phyloP scores from a whole-genome alignment of 345 rosid genomes.

The Geranium rotundifolium region DNA sequence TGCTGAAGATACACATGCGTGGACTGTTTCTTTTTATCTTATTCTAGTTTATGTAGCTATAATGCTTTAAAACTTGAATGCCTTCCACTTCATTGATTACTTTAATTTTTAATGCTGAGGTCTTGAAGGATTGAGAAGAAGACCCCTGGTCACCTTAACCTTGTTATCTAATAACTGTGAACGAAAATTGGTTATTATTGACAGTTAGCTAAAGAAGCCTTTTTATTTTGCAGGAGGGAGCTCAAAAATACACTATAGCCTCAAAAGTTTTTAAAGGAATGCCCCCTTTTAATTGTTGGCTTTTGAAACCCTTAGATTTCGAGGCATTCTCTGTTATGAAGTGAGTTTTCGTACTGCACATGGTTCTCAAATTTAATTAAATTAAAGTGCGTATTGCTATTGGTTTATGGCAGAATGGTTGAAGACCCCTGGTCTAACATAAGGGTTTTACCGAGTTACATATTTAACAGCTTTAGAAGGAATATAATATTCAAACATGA shows the following conservation, averaged over 20 bases:
- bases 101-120: background rate
- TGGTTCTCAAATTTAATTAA: background rate
- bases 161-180: background rate
- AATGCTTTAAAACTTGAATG: background rate
- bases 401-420: too few relatives aligned
- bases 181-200: background rate
- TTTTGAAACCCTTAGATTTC: constrained; percentile 23
- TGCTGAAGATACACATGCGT: background rate
- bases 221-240: constrained; percentile 41
- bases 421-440: too few relatives aligned
- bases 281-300: constrained; percentile 41
- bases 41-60: background rate
- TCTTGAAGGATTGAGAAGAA: background rate
- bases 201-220: background rate
- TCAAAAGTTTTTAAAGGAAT: constrained; percentile 29
- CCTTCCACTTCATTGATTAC: background rate
- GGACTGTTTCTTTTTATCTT: background rate
- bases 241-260: constrained; percentile 31
- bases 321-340: constrained; percentile 30
- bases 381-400: too few relatives aligned
- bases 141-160: background rate
- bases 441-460: too few relatives aligned
- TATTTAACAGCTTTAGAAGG: too few relatives aligned
- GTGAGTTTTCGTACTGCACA: constrained; percentile 5
- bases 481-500: too few relatives aligned